Evolutionary conservation across 2,329 filamentous ascomycete species (phyloP), one percentile per base, ranked within the genome.

Genomic region (Monosporascus sp.): DNA sequence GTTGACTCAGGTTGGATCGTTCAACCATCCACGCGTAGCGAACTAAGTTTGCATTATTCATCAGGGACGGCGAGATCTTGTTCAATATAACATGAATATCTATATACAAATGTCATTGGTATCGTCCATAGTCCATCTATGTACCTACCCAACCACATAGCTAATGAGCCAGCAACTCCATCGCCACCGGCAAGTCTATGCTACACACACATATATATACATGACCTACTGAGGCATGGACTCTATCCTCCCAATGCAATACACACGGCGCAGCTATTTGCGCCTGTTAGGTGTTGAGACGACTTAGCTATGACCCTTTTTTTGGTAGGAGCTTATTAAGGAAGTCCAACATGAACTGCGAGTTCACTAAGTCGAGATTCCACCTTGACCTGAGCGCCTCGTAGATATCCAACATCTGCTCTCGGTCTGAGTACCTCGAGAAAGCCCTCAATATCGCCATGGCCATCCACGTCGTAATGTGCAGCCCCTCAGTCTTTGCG

Each of bases 401-500:
- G 61, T 80, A 91, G 3, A 81, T 78, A 43, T 77, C 71, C 55
- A 84, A 55, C 47, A 86, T 76, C 35, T 74, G 71, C 11, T 79
- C 74, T 22, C 68, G 66, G 1, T 77, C 72, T n/a, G 76, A 75
- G 63, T 82, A 86, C 57, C 77, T 81, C 55, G 78, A 76, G 66
- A 88, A 89, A 3, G 89, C 87, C 45, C 77, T 74, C 38, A 91
- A 65, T 0, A 78, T 74, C 74, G 81, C 84, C 41, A 82, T 75
- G 43, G 79, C 79, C 60, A 88, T 71, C 84, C 84, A 87, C 7
- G 75, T 76, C 55, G 78, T 78, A 31, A 87, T 74, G 52, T 76
- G 73, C 7, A 87, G 70, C 0, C 69, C 73, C 1, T 74, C 69
- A 1, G 73, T 71, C 7, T 71, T 65, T 19, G 72, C 68, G 51